These are phyloP conservation scores for Blepharisma undulans DNA, from an alignment of 169 alveolate species.

Conservation along the genomic window DNA sequence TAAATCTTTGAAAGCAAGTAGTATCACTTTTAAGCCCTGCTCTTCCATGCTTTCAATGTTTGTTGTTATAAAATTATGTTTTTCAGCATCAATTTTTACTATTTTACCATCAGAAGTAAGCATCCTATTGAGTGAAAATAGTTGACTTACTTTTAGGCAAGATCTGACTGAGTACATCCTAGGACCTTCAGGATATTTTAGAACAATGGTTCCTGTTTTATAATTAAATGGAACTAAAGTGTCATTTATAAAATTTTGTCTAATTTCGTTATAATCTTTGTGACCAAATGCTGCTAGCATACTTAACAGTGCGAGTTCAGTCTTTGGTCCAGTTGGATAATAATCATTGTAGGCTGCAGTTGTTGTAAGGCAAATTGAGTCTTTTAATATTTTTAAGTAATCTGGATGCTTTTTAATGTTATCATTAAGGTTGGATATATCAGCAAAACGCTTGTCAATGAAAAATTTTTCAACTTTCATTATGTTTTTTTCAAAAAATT, in stretches of 20 bases:
- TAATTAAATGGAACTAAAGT: conserved; percentile 49
- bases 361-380: conserved; percentile 1
- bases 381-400: conserved; percentile 33
- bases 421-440: conserved; percentile 27
- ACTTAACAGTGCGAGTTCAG: conserved; percentile 86
- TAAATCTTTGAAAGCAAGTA: conserved; percentile 86
- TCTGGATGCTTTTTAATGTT: not conserved
- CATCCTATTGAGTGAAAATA: too few relatives aligned
- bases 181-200: conserved; percentile 9
- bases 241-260: not conserved
- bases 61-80: conserved; percentile 46
- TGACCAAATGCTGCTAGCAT: conserved; percentile 61
- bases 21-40: conserved; percentile 81
- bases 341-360: not conserved
- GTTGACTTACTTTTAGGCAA: too few relatives aligned
- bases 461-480: conserved; percentile 83
- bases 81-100: conserved; percentile 22
- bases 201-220: conserved; percentile 62
- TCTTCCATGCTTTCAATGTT: conserved; percentile 75
- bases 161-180: too few relatives aligned
- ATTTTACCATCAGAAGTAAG: not conserved
- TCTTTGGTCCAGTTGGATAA: conserved; percentile 67
- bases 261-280: not conserved
- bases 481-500: conserved; percentile 89
- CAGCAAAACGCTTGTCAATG: conserved; percentile 16